Base-by-base conservation (phyloP, 306 rosid genomes). In the Ammopiptanthus mongolicus region DNA sequence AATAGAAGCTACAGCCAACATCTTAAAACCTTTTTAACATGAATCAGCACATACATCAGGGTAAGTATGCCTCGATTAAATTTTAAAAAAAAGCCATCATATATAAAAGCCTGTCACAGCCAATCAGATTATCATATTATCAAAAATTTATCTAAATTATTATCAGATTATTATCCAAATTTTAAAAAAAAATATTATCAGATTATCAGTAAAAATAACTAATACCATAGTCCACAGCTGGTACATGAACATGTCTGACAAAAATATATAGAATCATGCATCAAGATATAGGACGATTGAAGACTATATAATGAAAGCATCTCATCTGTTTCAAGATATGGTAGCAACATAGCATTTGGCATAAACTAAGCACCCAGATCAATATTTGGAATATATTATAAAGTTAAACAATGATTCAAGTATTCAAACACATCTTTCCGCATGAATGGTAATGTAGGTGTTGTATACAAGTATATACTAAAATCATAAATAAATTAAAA, bases 381-480 rank as follows among this genome's bases (percentile, higher is more conserved):
- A 60, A 55, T n/a, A 55, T 61, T 29, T 23, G 14, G 44, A 15
- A 65, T 19, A 18, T 14, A 51, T 37, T 31, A 75, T 10, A 29
- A 58, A 66, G 48, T 77, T 66, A 64, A 68, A 73, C 63, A 33
- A 44, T 86, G 56, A 41, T 55, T 96, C 99, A 65, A 96, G 97
- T 84, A 96, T 96, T 22, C 39, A 36, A 73, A 48, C 34, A 64
- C 65, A 8, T 42, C 68, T 17, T 22, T 56, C 53, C 65, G 34
- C 69, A 18, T 44, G 44, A 73, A 52, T 67, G 74, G 50, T 70
- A 63, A 15, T 14, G 31, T 39, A 8, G 25, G n/a, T 50, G 46
- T 11, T 8, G n/a, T 41, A 37, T 39, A 39, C 13, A 39, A 39
- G 22, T 36, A 74, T 28, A 17, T 28, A 60, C 65, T 51, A 44